Base-by-base conservation (phyloP, 1,284 basidiomycete species). In the Trametes versicolor region DNA sequence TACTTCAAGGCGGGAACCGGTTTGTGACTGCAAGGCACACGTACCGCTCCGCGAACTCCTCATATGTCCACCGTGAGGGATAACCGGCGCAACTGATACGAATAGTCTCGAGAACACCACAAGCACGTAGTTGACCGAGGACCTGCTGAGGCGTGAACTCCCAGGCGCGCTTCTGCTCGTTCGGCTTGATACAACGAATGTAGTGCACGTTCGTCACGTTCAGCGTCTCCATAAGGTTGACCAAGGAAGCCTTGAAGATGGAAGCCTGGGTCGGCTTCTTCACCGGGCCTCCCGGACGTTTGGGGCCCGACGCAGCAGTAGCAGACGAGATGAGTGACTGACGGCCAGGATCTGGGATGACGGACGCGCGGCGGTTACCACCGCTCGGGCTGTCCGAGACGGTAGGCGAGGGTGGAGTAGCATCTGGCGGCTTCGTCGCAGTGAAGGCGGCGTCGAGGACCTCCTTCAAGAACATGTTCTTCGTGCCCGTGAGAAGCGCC, bases 131-230 rank as follows among this genome's bases (percentile, higher is more conserved):
- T 77, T 99, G 98, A 37, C 95, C 92, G 45, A 99, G 81, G 19
- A 99, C 97, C 77, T 99, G 97, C 72, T 97, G 95, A 29, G 97
- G 95, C 62, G 95, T 91, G 73, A 99, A 97, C 76, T 96, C 94
- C 98, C 98, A 99, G 23, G 98, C 96, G 65, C 86, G 89, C 81
- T 99, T 99, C 68, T 88, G 86, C 75, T 99, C 98, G 77, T 99
- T 99, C 1, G 98, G 98, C 79, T 99, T 99, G 85, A 99, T 99
- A 79, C 98, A 99, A 60, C 98, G 91, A 73, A 99, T 99, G 77
- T 99, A 99, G 78, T 99, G 98, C 1, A 98, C 98, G 74, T 99
- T 99, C 25, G 98, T 99, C 67, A 95, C 92, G 74, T 95, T 94
- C 71, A 99, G 92, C 0, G 98, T 99, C 56, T 97, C 95, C 97